Percentiles rank a stretch among this genome's conserved stretches.
Conservation (phyloP, 192 early-diverging fungal genomes). For the Chytriomyces confervae region DNA sequence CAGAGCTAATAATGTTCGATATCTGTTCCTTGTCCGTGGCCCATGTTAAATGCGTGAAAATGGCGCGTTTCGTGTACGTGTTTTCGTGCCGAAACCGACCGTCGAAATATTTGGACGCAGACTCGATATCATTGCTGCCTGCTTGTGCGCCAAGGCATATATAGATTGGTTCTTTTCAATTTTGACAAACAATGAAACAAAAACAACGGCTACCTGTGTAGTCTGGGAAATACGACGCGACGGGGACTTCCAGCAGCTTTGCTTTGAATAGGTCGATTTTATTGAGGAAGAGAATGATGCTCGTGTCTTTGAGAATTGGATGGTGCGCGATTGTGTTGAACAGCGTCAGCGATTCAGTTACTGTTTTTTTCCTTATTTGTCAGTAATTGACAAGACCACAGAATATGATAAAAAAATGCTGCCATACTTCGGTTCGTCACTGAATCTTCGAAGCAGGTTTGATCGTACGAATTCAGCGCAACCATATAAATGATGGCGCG, state of each 20-base stretch:
- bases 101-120: too few relatives aligned
- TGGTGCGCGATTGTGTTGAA: constrained; percentile 97
- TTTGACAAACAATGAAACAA: too few relatives aligned
- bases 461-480: constrained; percentile 64
- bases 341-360: constrained; percentile 93
- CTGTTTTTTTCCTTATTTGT: constrained; percentile 68
- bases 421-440: constrained; percentile 49
- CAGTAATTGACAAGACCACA: background rate
- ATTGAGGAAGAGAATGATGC: constrained; percentile 96
- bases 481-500: constrained; percentile 66
- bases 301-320: constrained; percentile 92
- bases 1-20: constrained; percentile 44
- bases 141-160: background rate
- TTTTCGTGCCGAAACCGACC: too few relatives aligned
- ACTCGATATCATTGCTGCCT: too few relatives aligned
- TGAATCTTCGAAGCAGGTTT: constrained; percentile 60
- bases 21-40: constrained; percentile 66
- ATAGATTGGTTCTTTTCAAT: too few relatives aligned
- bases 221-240: constrained; percentile 86
- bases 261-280: constrained; percentile 94
- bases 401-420: background rate
- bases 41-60: constrained; percentile 37
- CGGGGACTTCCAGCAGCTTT: constrained; percentile 70
- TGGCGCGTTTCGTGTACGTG: too few relatives aligned
- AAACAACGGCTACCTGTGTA: constrained; percentile 51